These are phyloP conservation scores for Flammula alnicola DNA, from an alignment of 1,284 basidiomycete genomes.

Conservation along the genomic window DNA sequence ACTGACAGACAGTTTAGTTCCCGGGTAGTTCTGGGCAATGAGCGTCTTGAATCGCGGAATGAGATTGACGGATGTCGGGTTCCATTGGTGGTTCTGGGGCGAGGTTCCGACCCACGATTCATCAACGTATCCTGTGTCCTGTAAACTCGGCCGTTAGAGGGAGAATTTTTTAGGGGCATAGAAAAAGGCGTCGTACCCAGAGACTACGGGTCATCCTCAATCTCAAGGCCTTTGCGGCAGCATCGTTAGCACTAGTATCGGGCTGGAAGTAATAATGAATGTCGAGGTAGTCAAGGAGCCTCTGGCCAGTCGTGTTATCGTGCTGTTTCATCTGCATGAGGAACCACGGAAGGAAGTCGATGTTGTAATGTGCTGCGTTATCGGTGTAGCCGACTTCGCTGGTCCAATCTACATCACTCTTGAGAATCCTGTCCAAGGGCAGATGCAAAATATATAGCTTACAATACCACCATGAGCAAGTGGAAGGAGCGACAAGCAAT, in stretches of 20 bases:
- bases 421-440: background rate
- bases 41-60: conserved; percentile 52
- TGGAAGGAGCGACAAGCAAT: conserved; percentile 50
- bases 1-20: conserved; percentile 54
- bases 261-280: conserved; percentile 57
- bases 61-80: conserved; percentile 45
- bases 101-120: conserved; percentile 52
- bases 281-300: conserved; percentile 54
- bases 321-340: conserved; percentile 47
- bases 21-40: conserved; percentile 51
- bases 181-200: conserved; percentile 40
- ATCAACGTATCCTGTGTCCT: conserved; percentile 53
- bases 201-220: conserved; percentile 51
- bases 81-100: conserved; percentile 50
- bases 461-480: conserved; percentile 60
- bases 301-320: conserved; percentile 38
- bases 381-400: conserved; percentile 50
- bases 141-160: conserved; percentile 1
- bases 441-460: conserved; percentile 23
- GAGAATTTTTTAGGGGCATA: background rate
- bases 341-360: conserved; percentile 60
- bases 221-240: conserved; percentile 50
- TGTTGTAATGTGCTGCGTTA: conserved; percentile 51
- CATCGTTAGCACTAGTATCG: conserved; percentile 55
- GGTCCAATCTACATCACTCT: conserved; percentile 20